Conservation (phyloP, 2,329 filamentous ascomycete species). For the Chaetomiaceae sp. region DNA sequence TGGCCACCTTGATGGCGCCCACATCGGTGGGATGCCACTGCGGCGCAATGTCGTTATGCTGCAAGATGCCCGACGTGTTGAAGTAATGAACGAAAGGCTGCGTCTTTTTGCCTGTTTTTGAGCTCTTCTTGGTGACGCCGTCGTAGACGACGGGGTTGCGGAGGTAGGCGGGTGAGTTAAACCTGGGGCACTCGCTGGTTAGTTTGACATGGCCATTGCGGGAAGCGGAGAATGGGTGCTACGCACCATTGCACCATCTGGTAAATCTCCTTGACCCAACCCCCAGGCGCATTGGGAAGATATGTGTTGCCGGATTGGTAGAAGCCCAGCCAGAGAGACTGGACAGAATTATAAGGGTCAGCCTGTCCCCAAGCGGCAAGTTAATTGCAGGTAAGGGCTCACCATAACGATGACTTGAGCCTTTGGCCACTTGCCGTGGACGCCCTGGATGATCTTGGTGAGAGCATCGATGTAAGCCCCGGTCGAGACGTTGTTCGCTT, state of each 20-base stretch:
- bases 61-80: slow-evolving; percentile 56
- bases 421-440: slow-evolving; percentile 44
- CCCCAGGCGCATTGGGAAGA: slow-evolving; percentile 36
- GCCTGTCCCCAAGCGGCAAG: background rate
- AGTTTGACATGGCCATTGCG: too few species aligned
- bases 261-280: slow-evolving; percentile 48
- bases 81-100: slow-evolving; percentile 56
- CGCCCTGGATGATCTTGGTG: slow-evolving; percentile 42
- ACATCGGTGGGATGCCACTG: slow-evolving; percentile 58
- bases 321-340: slow-evolving; percentile 55
- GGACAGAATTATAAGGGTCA: background rate
- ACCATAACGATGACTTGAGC: slow-evolving; percentile 45
- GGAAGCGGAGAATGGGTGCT: too few species aligned
- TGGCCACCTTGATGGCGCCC: slow-evolving; percentile 57
- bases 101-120: slow-evolving; percentile 28
- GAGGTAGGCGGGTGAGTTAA: slow-evolving; percentile 44
- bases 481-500: slow-evolving; percentile 38
- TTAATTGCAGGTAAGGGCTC: background rate
- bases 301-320: slow-evolving; percentile 47
- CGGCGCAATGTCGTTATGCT: slow-evolving; percentile 58
- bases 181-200: too few species aligned
- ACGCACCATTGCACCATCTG: slow-evolving; percentile 42
- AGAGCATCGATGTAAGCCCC: slow-evolving; percentile 39
- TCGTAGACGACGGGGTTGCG: slow-evolving; percentile 38
- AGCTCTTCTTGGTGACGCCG: slow-evolving; percentile 37